These are phyloP conservation scores for Tetracladium marchalianum DNA, from an alignment of 495 filamentous ascomycete species.

Conservation along the genomic window DNA sequence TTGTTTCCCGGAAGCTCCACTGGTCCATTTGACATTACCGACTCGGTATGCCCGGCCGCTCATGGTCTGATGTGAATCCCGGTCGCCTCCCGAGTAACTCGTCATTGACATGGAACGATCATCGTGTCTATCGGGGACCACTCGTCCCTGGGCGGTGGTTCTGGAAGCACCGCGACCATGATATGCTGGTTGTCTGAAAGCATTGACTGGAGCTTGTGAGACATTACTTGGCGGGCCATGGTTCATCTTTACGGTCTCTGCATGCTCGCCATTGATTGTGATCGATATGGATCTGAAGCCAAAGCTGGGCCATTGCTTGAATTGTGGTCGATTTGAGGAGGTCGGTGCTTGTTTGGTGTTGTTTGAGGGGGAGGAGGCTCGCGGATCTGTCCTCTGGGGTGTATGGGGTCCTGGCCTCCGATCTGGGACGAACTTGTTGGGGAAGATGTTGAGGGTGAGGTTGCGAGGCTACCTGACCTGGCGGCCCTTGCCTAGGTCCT, in stretches of 20 bases:
- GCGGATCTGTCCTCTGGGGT: constrained; percentile 61
- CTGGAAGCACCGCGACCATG: constrained; percentile 48
- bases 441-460: constrained; percentile 54
- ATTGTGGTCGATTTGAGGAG: constrained; percentile 45
- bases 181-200: constrained; percentile 70
- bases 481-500: constrained; percentile 35
- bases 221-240: constrained; percentile 52
- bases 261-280: constrained; percentile 78
- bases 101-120: constrained; percentile 95
- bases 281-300: constrained; percentile 77
- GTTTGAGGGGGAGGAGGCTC: constrained; percentile 43
- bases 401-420: constrained; percentile 53
- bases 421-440: constrained; percentile 42
- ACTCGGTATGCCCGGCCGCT: constrained; percentile 76
- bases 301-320: constrained; percentile 53
- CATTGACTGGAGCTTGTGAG: constrained; percentile 50
- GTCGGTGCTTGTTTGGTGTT: constrained; percentile 47
- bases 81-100: constrained; percentile 61
- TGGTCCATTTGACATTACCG: constrained; percentile 26
- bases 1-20: constrained; percentile 12
- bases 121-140: constrained; percentile 85
- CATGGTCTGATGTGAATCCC: constrained; percentile 72
- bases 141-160: constrained; percentile 81
- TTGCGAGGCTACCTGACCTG: constrained; percentile 37
- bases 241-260: constrained; percentile 56